Evolutionary conservation across 805 yeast species (phyloP), one percentile per base, ranked within the genome.

Genomic region (Starmera pachycereana): DNA sequence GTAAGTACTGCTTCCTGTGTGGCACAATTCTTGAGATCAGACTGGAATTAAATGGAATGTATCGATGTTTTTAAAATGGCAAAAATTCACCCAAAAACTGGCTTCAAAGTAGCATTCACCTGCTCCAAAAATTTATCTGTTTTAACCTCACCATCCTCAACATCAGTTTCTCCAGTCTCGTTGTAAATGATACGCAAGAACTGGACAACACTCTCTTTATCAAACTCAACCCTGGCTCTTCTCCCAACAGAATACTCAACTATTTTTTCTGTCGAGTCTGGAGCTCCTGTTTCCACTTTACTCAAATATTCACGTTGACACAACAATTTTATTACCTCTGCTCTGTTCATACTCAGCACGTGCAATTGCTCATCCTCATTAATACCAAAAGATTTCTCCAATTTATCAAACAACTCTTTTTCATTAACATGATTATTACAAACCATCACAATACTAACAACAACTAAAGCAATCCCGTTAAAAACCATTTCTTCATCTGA

Each of bases 371-470:
- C 35, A 8, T 37, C 42, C n/a, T 13, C 38, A 1, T 35, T 33
- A 4, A 58, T 12, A 4, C 54, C 58, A 31, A 65, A 63, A 14
- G 71, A 68, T 16, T 51, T 54, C 41, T 56, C 48, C 48, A 72
- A 56, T 1, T 66, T 63, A 41, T 61, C 45, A 31, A 71, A 32
- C 38, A 72, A 57, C 43, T 62, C 68, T 9, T 54, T 65, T 39
- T 72, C 74, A 35, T 63, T 68, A 36, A 58, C 46, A 38, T 52
- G 56, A 33, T 58, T 58, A 6, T 46, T 43, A 8, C 48, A 44
- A 1, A 58, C 46, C 4, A 54, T 46, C 5, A 58, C 42, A 6
- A 54, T 32, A 16, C 51, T 45, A 1, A 56, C 19, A 9, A 56
- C 38, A 1, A 53, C 41, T 12, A 55, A 28, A 1, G 48, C 42